A percentile compares a stretch with the other conserved stretches of the same genome.
Evolutionary conservation across 1,284 basidiomycete species (phyloP).

Genomic region (Pyrrhoderma lamaoense): DNA sequence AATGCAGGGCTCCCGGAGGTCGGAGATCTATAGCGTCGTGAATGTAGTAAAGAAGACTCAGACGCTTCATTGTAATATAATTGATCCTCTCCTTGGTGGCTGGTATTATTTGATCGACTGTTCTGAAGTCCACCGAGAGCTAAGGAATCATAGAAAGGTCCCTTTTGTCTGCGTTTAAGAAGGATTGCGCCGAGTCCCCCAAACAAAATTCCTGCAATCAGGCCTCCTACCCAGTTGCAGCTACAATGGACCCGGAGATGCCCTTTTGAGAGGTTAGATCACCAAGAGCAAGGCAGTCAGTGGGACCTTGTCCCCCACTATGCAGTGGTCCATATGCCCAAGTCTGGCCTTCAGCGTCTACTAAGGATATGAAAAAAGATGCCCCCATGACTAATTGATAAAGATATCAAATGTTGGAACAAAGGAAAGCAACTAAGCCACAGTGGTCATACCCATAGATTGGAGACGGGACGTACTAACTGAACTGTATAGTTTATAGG

Average conservation of each 20-base stretch:
- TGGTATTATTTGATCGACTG: background rate
- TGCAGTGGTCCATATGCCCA: conserved; percentile 55
- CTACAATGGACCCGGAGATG: background rate
- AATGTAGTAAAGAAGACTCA: background rate
- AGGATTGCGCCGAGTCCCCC: conserved; percentile 27
- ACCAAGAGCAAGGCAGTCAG: conserved; percentile 32
- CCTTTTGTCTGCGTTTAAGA: conserved; percentile 4
- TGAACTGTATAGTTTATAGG: conserved; percentile 52
- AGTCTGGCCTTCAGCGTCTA: conserved; percentile 40
- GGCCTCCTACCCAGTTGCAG: conserved; percentile 36
- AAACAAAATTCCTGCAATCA: conserved; percentile 34
- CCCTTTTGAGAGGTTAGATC: conserved; percentile 18
- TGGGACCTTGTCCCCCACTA: conserved; percentile 33
- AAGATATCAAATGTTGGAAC: background rate
- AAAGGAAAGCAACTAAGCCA: too few relatives aligned
- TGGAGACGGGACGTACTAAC: conserved; percentile 28
- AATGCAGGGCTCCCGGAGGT: conserved; percentile 25
- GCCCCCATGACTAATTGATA: conserved; percentile 38
- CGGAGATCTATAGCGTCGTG: conserved; percentile 8
- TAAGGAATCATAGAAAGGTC: conserved; percentile 9
- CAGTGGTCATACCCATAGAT: too few relatives aligned
- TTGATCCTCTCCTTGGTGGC: background rate
- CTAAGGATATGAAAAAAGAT: conserved; percentile 49
- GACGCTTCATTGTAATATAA: background rate
- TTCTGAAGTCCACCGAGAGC: background rate